Evolutionary conservation across 2,329 filamentous ascomycete genomes (phyloP).

Genomic region (Talaromyces rugulosus): DNA sequence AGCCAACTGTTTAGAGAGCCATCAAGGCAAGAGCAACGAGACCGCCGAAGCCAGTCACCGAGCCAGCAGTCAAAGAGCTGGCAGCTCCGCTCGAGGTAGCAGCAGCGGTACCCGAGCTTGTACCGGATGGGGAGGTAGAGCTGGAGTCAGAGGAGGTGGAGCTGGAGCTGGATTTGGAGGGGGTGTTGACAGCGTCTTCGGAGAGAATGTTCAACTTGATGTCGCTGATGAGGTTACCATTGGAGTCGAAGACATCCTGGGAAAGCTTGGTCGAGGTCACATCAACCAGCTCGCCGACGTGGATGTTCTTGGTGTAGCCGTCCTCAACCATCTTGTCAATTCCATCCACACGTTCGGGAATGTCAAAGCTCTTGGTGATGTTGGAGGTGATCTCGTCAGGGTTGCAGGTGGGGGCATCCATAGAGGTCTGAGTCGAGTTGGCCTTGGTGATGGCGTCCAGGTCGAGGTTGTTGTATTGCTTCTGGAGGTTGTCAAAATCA

Average conservation of each 20-base stretch:
- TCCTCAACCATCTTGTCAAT: slow-evolving; percentile 69
- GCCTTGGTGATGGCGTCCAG: slow-evolving; percentile 61
- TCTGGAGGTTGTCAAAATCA: slow-evolving; percentile 71
- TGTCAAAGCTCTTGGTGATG: slow-evolving; percentile 75
- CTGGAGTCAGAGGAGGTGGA: slow-evolving; percentile 14
- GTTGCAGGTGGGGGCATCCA: slow-evolving; percentile 61
- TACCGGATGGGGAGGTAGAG: slow-evolving; percentile 2
- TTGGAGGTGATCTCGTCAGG: slow-evolving; percentile 62
- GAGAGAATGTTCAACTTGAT: slow-evolving; percentile 56
- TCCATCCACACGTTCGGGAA: slow-evolving; percentile 65
- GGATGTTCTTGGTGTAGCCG: slow-evolving; percentile 63
- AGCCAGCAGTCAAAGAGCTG: slow-evolving; percentile 8
- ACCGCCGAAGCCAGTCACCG: slow-evolving; percentile 3
- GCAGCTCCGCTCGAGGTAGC: slow-evolving; percentile 14
- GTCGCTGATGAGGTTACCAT: slow-evolving; percentile 57
- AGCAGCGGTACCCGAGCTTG: slow-evolving; percentile 19
- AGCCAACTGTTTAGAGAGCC: slow-evolving; percentile 4
- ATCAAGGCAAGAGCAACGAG: slow-evolving; percentile 9
- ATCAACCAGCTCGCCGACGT: slow-evolving; percentile 57
- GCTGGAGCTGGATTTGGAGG: slow-evolving; percentile 37
- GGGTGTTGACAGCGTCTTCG: slow-evolving; percentile 53
- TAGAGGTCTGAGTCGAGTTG: slow-evolving; percentile 53
- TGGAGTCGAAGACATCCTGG: slow-evolving; percentile 53
- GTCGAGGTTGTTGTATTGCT: slow-evolving; percentile 71
- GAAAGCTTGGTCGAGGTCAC: slow-evolving; percentile 56